phyloP scores from a whole-genome alignment of 2,329 filamentous ascomycete genomes.

The Xylariaceae sp. region DNA sequence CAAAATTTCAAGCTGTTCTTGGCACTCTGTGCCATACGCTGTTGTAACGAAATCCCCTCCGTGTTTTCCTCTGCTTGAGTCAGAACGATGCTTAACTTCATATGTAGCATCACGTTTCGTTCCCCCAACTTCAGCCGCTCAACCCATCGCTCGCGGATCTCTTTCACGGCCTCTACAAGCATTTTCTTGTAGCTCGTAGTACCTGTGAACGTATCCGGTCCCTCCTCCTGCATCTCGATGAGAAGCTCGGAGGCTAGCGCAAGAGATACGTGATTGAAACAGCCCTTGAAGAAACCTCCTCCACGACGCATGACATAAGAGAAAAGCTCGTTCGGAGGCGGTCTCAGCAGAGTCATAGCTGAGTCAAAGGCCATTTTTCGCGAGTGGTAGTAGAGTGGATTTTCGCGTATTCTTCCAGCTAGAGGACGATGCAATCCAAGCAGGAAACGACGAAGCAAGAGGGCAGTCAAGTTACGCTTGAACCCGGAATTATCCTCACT shows the following conservation, averaged over 20 bases:
- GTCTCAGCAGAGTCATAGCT: conserved; percentile 5
- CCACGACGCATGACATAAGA: conserved; percentile 5
- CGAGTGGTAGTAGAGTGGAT: conserved; percentile 9
- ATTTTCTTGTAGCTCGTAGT: conserved; percentile 6
- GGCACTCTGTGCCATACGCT: conserved; percentile 5
- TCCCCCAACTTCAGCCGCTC: conserved; percentile 4
- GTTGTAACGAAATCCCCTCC: not conserved
- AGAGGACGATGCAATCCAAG: conserved; percentile 6
- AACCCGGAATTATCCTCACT: not conserved
- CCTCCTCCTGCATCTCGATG: conserved; percentile 5
- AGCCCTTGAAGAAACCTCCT: conserved; percentile 4
- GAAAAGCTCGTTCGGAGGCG: not conserved
- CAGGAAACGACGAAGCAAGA: conserved; percentile 7
- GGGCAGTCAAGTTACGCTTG: conserved; percentile 1
- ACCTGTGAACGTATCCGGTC: not conserved
- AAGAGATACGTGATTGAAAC: conserved; percentile 2
- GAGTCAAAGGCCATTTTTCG: conserved; percentile 9
- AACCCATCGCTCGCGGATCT: conserved; percentile 3
- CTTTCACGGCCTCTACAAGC: conserved; percentile 6
- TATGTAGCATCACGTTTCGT: conserved; percentile 4
- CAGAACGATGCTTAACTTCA: conserved; percentile 9
- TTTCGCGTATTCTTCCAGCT: conserved; percentile 7
- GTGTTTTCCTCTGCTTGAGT: not conserved
- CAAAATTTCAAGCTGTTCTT: conserved; percentile 6
- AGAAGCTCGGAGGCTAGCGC: conserved; percentile 8